Conservation (phyloP, 2,329 filamentous ascomycete genomes). For the Aspergillus sojae region DNA sequence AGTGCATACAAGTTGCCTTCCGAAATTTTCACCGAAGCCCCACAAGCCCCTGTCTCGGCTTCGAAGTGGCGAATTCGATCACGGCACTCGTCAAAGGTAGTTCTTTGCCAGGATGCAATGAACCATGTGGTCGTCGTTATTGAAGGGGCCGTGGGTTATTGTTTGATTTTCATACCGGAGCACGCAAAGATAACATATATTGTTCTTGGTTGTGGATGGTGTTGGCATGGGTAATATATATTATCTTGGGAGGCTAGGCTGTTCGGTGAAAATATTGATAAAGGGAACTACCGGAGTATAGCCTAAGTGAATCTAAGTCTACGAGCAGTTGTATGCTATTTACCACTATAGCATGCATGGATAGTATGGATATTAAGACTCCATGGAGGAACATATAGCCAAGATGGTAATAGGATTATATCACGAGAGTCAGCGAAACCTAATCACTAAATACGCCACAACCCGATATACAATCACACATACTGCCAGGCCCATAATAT, state of each 20-base stretch:
- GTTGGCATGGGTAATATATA: background rate
- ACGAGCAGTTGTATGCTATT: no score
- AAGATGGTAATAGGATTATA: no score
- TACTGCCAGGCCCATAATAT: background rate
- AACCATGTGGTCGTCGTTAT: background rate
- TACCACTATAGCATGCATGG: no score
- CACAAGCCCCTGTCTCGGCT: background rate
- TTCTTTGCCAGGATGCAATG: background rate
- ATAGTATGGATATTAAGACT: no score
- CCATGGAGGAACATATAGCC: no score
- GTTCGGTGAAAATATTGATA: background rate
- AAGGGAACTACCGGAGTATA: no score
- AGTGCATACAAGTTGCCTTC: background rate
- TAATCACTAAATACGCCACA: background rate
- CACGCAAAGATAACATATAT: conserved; percentile 2
- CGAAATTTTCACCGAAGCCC: conserved; percentile 1
- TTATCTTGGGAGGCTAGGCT: background rate
- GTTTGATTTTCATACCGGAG: background rate
- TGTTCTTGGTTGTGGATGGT: background rate
- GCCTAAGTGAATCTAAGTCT: no score
- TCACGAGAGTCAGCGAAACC: no score
- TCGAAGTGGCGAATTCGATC: background rate
- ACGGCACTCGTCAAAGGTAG: background rate
- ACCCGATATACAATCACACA: background rate
- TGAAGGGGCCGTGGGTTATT: background rate